Evolutionary conservation across 2,329 filamentous ascomycete genomes (phyloP).

Genomic region (Beauveria sp.): DNA sequence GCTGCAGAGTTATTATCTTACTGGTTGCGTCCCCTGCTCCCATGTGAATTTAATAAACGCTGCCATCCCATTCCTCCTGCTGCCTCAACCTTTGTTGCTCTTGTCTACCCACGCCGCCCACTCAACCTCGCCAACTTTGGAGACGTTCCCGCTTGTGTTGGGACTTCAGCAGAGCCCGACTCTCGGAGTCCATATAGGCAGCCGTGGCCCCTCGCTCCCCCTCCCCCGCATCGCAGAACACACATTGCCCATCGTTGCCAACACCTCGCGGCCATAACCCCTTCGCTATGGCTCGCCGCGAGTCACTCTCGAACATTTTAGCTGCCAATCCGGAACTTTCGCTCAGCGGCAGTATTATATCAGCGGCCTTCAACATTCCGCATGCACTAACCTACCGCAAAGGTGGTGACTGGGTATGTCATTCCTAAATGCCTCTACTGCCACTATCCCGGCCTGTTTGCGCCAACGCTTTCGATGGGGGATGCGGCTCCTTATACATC

Average conservation of each 20-base stretch:
- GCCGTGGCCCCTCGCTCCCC: background rate
- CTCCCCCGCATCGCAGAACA: slow-evolving; percentile 10
- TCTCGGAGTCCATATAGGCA: background rate
- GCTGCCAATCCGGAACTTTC: slow-evolving; percentile 48
- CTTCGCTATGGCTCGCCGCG: slow-evolving; percentile 34
- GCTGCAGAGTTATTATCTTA: background rate
- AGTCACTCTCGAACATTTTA: slow-evolving; percentile 49
- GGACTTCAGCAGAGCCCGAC: background rate
- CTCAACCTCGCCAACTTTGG: background rate
- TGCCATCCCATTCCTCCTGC: background rate
- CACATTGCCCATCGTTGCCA: slow-evolving; percentile 8
- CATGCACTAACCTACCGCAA: slow-evolving; percentile 51
- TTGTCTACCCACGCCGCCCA: background rate
- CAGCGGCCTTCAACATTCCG: slow-evolving; percentile 57
- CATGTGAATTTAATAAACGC: slow-evolving; percentile 5
- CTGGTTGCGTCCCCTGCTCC: slow-evolving; percentile 8
- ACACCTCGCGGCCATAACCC: slow-evolving; percentile 15
- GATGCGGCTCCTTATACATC: too few species aligned
- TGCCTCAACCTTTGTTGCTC: background rate
- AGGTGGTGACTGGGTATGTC: slow-evolving; percentile 50
- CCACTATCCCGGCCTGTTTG: background rate
- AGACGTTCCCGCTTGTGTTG: background rate
- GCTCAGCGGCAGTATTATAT: slow-evolving; percentile 59
- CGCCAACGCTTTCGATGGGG: background rate
- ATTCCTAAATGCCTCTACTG: slow-evolving; percentile 8